A percentile compares a stretch with the other conserved stretches of the same genome.
Conservation (phyloP, 2,329 filamentous ascomycete species). For the Hansfordia pulvinata region DNA sequence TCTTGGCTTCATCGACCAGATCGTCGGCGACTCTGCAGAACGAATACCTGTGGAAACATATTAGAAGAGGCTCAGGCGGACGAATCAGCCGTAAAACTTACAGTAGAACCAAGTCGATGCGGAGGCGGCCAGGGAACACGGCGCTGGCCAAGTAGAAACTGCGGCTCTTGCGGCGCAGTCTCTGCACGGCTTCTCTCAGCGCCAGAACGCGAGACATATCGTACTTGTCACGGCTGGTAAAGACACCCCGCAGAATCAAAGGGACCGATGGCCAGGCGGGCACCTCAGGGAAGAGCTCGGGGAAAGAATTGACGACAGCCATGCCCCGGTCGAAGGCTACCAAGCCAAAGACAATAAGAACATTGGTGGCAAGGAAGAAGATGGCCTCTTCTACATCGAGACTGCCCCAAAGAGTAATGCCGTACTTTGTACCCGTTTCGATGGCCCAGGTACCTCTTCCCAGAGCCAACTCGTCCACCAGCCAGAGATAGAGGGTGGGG, state of each 20-base stretch:
- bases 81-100: conserved; percentile 12
- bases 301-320: conserved; percentile 51
- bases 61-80: conserved; percentile 5
- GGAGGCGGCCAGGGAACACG: conserved; percentile 52
- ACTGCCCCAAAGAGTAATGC: conserved; percentile 45
- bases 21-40: conserved; percentile 66
- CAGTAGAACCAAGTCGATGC: conserved; percentile 54
- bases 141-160: conserved; percentile 64
- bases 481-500: conserved; percentile 58
- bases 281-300: conserved; percentile 36
- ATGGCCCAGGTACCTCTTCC: conserved; percentile 61
- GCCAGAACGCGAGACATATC: conserved; percentile 43
- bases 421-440: conserved; percentile 52
- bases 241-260: conserved; percentile 36
- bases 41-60: conserved; percentile 37
- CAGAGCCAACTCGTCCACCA: conserved; percentile 56
- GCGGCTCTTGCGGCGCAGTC: conserved; percentile 50
- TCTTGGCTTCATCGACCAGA: conserved; percentile 51
- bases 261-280: conserved; percentile 32
- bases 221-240: conserved; percentile 30
- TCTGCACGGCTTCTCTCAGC: conserved; percentile 41
- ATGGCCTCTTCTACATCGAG: conserved; percentile 62
- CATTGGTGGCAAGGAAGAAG: conserved; percentile 61
- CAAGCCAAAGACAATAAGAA: conserved; percentile 54
- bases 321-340: conserved; percentile 57